Conservation (phyloP, 2,329 filamentous ascomycete genomes). For the Podosphaera aphanis region DNA sequence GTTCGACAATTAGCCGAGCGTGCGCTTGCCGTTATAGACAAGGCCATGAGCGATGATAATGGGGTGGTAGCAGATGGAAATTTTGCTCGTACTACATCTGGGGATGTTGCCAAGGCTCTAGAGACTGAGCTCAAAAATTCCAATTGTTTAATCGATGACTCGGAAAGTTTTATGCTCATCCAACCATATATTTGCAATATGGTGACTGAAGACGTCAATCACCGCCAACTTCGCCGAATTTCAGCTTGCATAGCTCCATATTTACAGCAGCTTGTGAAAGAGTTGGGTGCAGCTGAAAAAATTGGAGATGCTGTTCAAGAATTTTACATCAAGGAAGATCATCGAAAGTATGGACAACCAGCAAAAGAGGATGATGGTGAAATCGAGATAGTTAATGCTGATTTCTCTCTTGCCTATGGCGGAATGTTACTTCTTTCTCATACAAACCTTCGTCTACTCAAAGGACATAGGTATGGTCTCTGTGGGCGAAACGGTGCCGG, state of each 20-base stretch:
- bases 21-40: slow-evolving; percentile 68
- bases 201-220: slow-evolving; percentile 72
- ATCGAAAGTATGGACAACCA: slow-evolving; percentile 65
- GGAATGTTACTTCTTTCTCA: slow-evolving; percentile 93
- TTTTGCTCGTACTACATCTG: slow-evolving; percentile 40
- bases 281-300: slow-evolving; percentile 32
- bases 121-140: slow-evolving; percentile 53
- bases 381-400: slow-evolving; percentile 87
- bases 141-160: slow-evolving; percentile 35
- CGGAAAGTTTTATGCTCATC: slow-evolving; percentile 41
- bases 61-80: slow-evolving; percentile 26
- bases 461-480: slow-evolving; percentile 91
- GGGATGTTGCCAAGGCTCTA: slow-evolving; percentile 53
- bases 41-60: slow-evolving; percentile 62
- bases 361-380: slow-evolving; percentile 80
- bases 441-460: slow-evolving; percentile 80
- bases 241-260: slow-evolving; percentile 48
- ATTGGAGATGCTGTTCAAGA: slow-evolving; percentile 53
- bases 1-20: slow-evolving; percentile 74
- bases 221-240: slow-evolving; percentile 55
- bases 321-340: slow-evolving; percentile 62
- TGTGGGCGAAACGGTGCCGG: slow-evolving; percentile 93
- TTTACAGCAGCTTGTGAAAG: slow-evolving; percentile 43
- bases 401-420: slow-evolving; percentile 92
- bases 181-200: slow-evolving; percentile 60